Evolutionary conservation across 345 rosid genomes (phyloP), one percentile per base, ranked within the genome.

Genomic region (Eucalyptus cladocalyx): DNA sequence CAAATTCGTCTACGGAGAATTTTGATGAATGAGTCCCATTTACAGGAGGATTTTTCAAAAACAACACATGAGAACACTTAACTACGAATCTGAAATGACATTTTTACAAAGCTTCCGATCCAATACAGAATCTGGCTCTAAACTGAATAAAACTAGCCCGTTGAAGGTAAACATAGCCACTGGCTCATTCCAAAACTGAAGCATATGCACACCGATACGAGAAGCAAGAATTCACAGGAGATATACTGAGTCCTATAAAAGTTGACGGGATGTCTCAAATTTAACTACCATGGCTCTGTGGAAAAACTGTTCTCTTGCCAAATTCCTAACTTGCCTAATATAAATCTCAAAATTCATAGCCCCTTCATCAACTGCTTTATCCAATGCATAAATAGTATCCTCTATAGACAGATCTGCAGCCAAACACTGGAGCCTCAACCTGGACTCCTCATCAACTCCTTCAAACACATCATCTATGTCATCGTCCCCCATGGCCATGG

Each of bases 221-320:
- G 85, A 76, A 40, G 85, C 83, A 76, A 76, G 17, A 40, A 21
- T 11, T 37, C 24, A 76, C 47, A 13, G 42, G 85, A 40, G 30
- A 19, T 21, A 40, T 40, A 76, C 26, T 9, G 4, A 19, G 17
- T 40, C 85, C 47, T 21, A 40, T 40, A 21, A 6, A 40, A 40
- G 47, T 87, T 49, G 81, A 76, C 2, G 80, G n/a, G 34, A 42
- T 15, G 28, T 54, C 45, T 87, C 54, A 19, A 88, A 56, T n/a
- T 88, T 87, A 32, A 91, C 37, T 15, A 88, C 87, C 89, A 2
- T 40, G 17, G 69, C 89, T 86, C 93, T 93, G 87, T 32, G 87
- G 18, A 48, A 50, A 86, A 93, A 97, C 86, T 96, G 97, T 89
- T 95, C 98, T 91, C 98, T 97, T 4, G 92, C 93, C 94, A 96